Conservation (phyloP, 2,329 filamentous ascomycete species). For the Aspergillus costaricaensis region DNA sequence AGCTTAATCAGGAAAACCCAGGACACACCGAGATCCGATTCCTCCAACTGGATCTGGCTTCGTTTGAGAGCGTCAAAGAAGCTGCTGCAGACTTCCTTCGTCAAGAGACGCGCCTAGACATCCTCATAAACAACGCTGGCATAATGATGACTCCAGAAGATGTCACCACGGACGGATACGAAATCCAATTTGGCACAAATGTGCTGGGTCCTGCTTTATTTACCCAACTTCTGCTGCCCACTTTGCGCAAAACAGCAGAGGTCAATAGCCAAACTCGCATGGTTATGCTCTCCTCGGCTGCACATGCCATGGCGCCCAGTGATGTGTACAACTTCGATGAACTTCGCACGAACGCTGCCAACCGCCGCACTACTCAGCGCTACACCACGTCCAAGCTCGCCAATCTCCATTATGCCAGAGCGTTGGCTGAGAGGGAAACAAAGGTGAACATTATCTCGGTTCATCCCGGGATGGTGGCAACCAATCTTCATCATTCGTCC, state of each 20-base stretch:
- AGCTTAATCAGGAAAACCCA: background rate
- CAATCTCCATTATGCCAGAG: too few species aligned
- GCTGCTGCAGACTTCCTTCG: constrained; percentile 12
- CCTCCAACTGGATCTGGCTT: constrained; percentile 18
- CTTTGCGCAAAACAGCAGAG: constrained; percentile 19
- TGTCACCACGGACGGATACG: constrained; percentile 32
- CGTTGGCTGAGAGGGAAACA: too few species aligned
- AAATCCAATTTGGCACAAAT: constrained; percentile 36
- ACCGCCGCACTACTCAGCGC: too few species aligned
- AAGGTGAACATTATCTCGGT: too few species aligned
- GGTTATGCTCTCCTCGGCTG: constrained; percentile 26
- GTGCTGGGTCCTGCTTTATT: constrained; percentile 30
- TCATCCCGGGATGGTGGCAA: too few species aligned
- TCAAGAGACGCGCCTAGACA: constrained; percentile 25
- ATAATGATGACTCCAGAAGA: constrained; percentile 28
- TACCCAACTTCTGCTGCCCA: constrained; percentile 28
- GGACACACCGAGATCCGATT: background rate
- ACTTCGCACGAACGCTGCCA: too few species aligned
- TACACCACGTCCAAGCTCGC: too few species aligned
- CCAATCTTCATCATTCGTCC: too few species aligned
- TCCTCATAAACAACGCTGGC: constrained; percentile 34
- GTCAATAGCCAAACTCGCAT: constrained; percentile 21
- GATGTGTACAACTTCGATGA: too few species aligned
- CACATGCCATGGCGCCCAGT: background rate
- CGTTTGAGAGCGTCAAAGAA: constrained; percentile 17